Base-by-base conservation (phyloP, 345 rosid genomes). In the Camelina laxa region DNA sequence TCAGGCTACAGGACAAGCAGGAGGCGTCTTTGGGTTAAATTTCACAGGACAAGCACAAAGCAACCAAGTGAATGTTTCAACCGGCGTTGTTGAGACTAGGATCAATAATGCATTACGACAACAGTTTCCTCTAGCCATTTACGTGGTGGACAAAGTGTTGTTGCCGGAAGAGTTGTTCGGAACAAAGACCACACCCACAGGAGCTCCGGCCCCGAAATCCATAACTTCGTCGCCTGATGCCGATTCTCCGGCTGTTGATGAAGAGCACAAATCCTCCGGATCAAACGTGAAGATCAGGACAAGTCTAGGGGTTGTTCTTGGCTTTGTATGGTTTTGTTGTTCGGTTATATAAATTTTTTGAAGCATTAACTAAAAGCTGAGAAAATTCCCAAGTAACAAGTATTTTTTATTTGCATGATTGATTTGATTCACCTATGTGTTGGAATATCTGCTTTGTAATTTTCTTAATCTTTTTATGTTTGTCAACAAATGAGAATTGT, bases 41-140 rank as follows among this genome's bases (percentile, higher is more conserved):
- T 82, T 90, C 72, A 83, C 90, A 1, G 86, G 89, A 4, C 38
- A 31, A 38, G 62, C 61, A 16, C 75, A 76, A 51, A 80, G 73
- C 44, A 87, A 77, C 85, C 92, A 90, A 82, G 85, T 87, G 44
- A 92, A 90, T 41, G 90, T 92, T n/a, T 84, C 94, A 0, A 79
- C 82, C 4, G 92, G 92, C 44, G 49, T 77, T 3, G 86, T 87
- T 7, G 78, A 83, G 82, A 84, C 94, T 4, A 87, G 61, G 59
- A 24, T 90, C 48, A 78, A 82, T 73, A 88, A 84, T 50, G 80
- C 85, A 1, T 41, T 92, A 11, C 75, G 75, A 35, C 80, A 82
- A 24, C 36, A 57, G 10, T 66, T 36, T 36, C 94, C 94, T 6
- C 53, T 90, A 60, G 91, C 92, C 0, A 73, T 90, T 76, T 92